Evolutionary conservation across 148 eudicot genomes (phyloP), one percentile per base, ranked within the genome.

Genomic region (Heliamphora exappendiculata): DNA sequence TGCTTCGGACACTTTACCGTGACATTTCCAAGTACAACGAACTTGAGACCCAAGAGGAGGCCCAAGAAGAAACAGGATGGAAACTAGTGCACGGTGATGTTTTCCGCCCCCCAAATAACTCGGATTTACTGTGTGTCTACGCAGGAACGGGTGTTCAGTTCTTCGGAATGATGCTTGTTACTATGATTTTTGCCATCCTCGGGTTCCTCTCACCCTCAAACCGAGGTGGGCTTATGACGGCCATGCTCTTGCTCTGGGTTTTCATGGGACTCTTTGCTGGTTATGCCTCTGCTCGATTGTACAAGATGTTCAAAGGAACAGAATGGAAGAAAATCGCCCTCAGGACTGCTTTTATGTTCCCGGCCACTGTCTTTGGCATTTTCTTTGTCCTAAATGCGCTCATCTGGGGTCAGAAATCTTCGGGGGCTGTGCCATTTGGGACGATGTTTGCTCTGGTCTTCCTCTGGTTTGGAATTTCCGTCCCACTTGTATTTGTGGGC

Each of bases 131-230:
- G 0, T 85, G 87, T n/a, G 75, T 82, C 60, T 79, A 67, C 67
- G 81, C 75, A 64, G 87, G 87, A 71, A 82, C 87, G 2, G 87
- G 85, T 13, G 74, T 85, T 74, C 87, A 85, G 70, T 85, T 84
- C 72, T 75, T 85, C 2, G 87, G 83, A 70, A 82, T 81, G 59
- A 75, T 82, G 79, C 67, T 81, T 4, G 81, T 49, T 2, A 76
- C 78, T 3, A 75, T 78, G 65, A 80, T 85, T 31, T 63, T 82
- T 67, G 80, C 87, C 29, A 63, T 77, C 20, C 77, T 58, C 12
- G 87, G 87, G 8, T 80, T 85, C 76, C 72, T 82, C 51, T 82
- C 82, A 24, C 85, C 87, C 49, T 85, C 87, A 69, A 80, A 82
- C 70, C 80, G 85, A 16, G 79, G 77, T 49, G 85, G 80, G 26